Conservation (phyloP, 768 basidiomycete genomes). For the Russula olivacea region DNA sequence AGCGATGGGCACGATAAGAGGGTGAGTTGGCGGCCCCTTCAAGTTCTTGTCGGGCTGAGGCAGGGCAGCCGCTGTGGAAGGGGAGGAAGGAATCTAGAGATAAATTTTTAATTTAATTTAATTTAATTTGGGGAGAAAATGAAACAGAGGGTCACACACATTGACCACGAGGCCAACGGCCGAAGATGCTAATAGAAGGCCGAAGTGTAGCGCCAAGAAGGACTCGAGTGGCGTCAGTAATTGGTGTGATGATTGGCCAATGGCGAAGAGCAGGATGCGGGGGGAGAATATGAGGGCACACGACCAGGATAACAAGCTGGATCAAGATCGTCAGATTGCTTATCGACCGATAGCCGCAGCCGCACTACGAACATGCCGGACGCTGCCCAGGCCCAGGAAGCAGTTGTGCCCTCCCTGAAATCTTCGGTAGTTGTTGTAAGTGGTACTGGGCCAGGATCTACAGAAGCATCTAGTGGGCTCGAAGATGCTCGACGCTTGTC, state of each 20-base stretch:
- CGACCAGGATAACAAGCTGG: constrained; percentile 28
- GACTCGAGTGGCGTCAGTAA: constrained; percentile 64
- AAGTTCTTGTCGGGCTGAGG: constrained; percentile 26
- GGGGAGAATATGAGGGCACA: constrained; percentile 45
- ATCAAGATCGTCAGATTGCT: background rate
- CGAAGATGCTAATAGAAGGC: constrained; percentile 52
- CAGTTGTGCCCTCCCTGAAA: constrained; percentile 13
- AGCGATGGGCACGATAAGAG: constrained; percentile 58
- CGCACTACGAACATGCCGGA: constrained; percentile 21
- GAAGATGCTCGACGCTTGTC: constrained; percentile 13
- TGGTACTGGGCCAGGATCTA: background rate
- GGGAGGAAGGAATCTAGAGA: constrained; percentile 37
- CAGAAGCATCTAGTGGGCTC: background rate
- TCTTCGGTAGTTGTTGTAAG: background rate
- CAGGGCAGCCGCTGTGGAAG: constrained; percentile 23
- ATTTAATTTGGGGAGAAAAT: too few relatives aligned
- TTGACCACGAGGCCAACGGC: constrained; percentile 54
- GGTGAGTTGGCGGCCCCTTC: constrained; percentile 41
- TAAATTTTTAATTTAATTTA: too few relatives aligned
- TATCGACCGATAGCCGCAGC: constrained; percentile 11
- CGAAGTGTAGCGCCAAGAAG: constrained; percentile 63
- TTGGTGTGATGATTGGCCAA: constrained; percentile 35
- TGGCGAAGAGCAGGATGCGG: constrained; percentile 57
- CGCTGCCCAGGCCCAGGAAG: constrained; percentile 21
- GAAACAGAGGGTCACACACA: constrained; percentile 34